phyloP scores from a whole-genome alignment of 1,284 basidiomycete genomes.

The Naganishia liquefaciens region DNA sequence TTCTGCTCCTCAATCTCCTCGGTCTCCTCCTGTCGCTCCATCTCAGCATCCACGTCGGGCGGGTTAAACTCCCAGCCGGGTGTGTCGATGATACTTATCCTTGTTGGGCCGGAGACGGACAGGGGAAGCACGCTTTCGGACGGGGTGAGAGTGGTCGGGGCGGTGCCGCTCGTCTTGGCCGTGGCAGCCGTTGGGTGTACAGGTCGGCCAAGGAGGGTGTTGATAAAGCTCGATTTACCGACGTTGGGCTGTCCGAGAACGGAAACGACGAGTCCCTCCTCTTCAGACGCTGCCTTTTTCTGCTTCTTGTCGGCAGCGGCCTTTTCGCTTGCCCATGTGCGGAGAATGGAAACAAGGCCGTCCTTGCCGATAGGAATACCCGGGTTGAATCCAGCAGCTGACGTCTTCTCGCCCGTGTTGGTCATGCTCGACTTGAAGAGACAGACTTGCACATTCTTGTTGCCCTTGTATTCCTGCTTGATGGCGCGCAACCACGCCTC shows the following conservation, averaged over 20 bases:
- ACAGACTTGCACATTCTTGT: constrained; percentile 47
- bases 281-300: constrained; percentile 11
- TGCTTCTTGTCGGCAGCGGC: neutral
- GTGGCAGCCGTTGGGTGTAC: constrained; percentile 58
- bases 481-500: constrained; percentile 73
- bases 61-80: constrained; percentile 71
- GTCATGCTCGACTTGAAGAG: constrained; percentile 74
- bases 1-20: constrained; percentile 53
- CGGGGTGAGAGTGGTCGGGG: constrained; percentile 69
- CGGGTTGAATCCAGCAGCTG: constrained; percentile 11
- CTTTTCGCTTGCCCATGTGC: constrained; percentile 24
- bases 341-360: constrained; percentile 22
- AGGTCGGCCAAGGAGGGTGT: constrained; percentile 63
- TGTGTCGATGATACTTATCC: constrained; percentile 73
- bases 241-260: constrained; percentile 70
- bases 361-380: constrained; percentile 28
- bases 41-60: constrained; percentile 43
- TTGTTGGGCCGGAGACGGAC: constrained; percentile 45
- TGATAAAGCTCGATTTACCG: constrained; percentile 80
- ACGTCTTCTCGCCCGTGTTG: constrained; percentile 42
- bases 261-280: constrained; percentile 61
- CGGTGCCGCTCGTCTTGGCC: constrained; percentile 60
- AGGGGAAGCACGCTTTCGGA: constrained; percentile 63
- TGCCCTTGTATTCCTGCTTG: constrained; percentile 56
- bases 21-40: constrained; percentile 42